A percentile compares a stretch with the other conserved stretches of the same genome.
Conservation (phyloP, 805 yeast genomes). For the Metschnikowia santaceciliae region DNA sequence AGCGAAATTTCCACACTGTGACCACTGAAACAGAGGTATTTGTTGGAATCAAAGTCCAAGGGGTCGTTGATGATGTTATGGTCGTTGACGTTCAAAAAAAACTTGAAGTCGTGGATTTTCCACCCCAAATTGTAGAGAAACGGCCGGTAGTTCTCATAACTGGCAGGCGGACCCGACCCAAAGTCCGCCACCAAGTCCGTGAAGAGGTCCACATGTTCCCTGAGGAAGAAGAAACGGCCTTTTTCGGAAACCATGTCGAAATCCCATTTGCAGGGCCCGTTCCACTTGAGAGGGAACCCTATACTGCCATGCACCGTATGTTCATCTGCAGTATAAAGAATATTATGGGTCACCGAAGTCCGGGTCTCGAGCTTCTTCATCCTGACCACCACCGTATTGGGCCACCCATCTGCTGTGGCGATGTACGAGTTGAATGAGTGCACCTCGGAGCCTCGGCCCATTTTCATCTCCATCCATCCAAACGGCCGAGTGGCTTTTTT, state of each 20-base stretch:
- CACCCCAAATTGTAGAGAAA: constrained; percentile 59
- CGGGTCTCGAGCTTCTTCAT: constrained; percentile 60
- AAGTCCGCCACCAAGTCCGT: constrained; percentile 77
- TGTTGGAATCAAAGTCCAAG: constrained; percentile 74
- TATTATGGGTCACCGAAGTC: constrained; percentile 86
- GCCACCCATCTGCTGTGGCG: constrained; percentile 56
- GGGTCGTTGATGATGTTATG: constrained; percentile 87
- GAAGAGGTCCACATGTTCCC: constrained; percentile 77
- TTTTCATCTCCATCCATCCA: constrained; percentile 86
- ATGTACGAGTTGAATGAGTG: constrained; percentile 46
- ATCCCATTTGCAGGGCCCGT: constrained; percentile 68
- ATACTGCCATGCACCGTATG: constrained; percentile 55
- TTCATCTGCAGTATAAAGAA: constrained; percentile 58
- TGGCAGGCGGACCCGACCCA: constrained; percentile 62
- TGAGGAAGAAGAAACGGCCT: constrained; percentile 58
- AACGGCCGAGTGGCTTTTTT: constrained; percentile 45
- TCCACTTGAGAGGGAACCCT: constrained; percentile 79
- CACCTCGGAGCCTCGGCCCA: constrained; percentile 50
- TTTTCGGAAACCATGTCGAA: constrained; percentile 51
- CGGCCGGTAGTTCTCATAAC: constrained; percentile 77
- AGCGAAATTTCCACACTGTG: constrained; percentile 45
- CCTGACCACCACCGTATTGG: constrained; percentile 42
- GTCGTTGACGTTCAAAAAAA: constrained; percentile 80
- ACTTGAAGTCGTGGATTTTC: constrained; percentile 51
- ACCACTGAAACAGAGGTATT: constrained; percentile 72